Evolutionary conservation across 164 flowering plant genomes (phyloP), one percentile per base, ranked within the genome.

Genomic region (Akebia trifoliata): DNA sequence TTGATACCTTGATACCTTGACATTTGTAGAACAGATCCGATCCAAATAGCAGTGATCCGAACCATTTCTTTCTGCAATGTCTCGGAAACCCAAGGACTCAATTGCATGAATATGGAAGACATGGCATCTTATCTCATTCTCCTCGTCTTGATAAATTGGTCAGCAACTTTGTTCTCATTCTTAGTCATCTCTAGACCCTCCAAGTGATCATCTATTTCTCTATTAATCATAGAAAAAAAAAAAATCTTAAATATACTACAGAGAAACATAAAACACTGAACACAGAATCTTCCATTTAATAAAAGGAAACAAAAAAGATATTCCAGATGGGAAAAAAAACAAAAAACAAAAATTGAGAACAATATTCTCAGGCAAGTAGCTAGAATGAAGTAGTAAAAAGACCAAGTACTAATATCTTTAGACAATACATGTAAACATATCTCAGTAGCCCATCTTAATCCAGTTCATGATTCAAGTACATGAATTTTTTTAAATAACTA

Each of bases 191-290:
- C 30, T 17, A 18, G 24, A 50, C 30, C 20, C 30, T 50, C 54
- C 25, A 9, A 7, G 18, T 50, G 54, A 50, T 50, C 36, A 50
- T 32, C 32, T 15, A 30, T 50, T 50, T 24, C 54, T 30, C 54
- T 50, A 32, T 32, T 29, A 30, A n/a, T n/a, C n/a, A 48, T 5
- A 26, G 30, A 26, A 15, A 49, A 28, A 11, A 15, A 49, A 29
- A 49, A 30, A n/a, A 26, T 24, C 2, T 1, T 26, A 6, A 50
- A 50, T 10, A 50, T 50, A 7, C 30, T 18, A 50, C 9, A 15
- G 21, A 26, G n/a, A 2, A 1, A 18, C 14, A 28, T 14, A 12
- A 37, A 4, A 37, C 11, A 8, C 11, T 8, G 2, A 37, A 37
- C 11, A 37, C 2, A 37, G n/a, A n/a, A n/a, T n/a, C n/a, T n/a